phyloP scores from a whole-genome alignment of 176 grass and related monocot species.

The Tillandsia fasciculata region DNA sequence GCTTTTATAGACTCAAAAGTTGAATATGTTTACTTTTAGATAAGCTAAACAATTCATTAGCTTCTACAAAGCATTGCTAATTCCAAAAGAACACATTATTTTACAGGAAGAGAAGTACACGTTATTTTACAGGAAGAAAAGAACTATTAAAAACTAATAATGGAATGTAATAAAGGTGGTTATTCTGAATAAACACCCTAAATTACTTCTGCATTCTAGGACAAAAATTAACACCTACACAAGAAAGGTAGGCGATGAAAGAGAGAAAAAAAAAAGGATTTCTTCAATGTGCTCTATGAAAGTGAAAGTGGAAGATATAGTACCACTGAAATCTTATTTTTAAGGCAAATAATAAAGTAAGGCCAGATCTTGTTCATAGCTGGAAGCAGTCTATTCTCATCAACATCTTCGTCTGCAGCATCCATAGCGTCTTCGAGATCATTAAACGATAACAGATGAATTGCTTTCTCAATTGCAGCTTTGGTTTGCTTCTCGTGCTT shows the following conservation, averaged over 20 bases:
- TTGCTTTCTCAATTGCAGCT: constrained; percentile 52
- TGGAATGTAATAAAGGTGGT: too few species aligned
- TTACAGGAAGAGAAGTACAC: too few species aligned
- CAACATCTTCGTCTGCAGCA: constrained; percentile 43
- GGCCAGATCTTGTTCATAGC: constrained; percentile 97
- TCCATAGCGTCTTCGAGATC: constrained; percentile 50
- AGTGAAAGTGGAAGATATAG: constrained; percentile 14
- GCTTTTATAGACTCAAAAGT: too few species aligned
- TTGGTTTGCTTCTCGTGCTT: constrained; percentile 72
- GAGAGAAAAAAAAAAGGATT: constrained; percentile 7
- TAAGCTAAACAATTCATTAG: too few species aligned
- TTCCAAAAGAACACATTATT: too few species aligned
- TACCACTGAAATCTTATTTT: constrained; percentile 88
- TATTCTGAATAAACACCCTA: too few species aligned
- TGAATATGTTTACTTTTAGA: too few species aligned
- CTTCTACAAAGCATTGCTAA: too few species aligned
- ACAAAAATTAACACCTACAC: neutral
- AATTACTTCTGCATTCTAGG: too few species aligned
- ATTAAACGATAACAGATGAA: constrained; percentile 61
- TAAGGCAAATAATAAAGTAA: constrained; percentile 78
- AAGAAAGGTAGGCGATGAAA: neutral
- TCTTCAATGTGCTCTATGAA: neutral
- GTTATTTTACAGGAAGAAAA: too few species aligned
- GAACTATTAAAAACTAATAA: too few species aligned
- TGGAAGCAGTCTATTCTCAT: constrained; percentile 84